These are phyloP conservation scores for Penicillium roqueforti DNA, from an alignment of 495 filamentous ascomycete genomes.

Conservation along the genomic window DNA sequence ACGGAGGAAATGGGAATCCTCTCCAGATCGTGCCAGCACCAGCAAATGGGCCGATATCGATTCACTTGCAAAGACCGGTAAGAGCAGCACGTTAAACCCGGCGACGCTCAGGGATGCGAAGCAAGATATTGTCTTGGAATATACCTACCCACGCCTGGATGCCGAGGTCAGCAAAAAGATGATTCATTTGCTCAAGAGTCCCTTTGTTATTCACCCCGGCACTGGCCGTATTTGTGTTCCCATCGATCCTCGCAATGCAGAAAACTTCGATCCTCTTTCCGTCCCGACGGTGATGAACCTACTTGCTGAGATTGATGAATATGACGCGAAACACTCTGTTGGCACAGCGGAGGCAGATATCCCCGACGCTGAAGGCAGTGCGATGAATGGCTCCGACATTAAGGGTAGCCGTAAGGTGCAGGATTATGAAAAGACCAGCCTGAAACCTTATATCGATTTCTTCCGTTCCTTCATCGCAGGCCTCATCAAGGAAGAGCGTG, in stretches of 20 bases:
- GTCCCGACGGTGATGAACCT: conserved; percentile 84
- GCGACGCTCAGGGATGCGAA: conserved; percentile 76
- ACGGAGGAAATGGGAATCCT: conserved; percentile 84
- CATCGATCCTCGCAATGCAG: conserved; percentile 65
- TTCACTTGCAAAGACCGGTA: conserved; percentile 67
- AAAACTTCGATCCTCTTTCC: conserved; percentile 78
- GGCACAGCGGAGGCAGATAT: conserved; percentile 28
- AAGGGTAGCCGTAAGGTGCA: conserved; percentile 49
- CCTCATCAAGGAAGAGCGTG: conserved; percentile 77
- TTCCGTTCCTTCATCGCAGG: conserved; percentile 77
- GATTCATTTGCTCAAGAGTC: conserved; percentile 94
- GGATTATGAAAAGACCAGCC: conserved; percentile 95
- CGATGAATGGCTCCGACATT: conserved; percentile 32
- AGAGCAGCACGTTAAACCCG: conserved; percentile 59
- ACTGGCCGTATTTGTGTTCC: conserved; percentile 94
- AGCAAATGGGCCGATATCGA: conserved; percentile 95
- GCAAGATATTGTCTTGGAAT: conserved; percentile 91
- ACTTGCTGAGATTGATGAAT: conserved; percentile 75
- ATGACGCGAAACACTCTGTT: conserved; percentile 47
- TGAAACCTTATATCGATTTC: conserved; percentile 88
- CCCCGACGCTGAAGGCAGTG: conserved; percentile 39
- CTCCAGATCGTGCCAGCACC: conserved; percentile 65
- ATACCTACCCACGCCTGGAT: conserved; percentile 97
- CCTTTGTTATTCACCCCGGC: conserved; percentile 93
- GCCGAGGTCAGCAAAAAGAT: conserved; percentile 94